A percentile compares a stretch with the other conserved stretches of the same genome.
Evolutionary conservation across 1,139 yeast species (phyloP).

Genomic region (Pneumocystis carinii): DNA sequence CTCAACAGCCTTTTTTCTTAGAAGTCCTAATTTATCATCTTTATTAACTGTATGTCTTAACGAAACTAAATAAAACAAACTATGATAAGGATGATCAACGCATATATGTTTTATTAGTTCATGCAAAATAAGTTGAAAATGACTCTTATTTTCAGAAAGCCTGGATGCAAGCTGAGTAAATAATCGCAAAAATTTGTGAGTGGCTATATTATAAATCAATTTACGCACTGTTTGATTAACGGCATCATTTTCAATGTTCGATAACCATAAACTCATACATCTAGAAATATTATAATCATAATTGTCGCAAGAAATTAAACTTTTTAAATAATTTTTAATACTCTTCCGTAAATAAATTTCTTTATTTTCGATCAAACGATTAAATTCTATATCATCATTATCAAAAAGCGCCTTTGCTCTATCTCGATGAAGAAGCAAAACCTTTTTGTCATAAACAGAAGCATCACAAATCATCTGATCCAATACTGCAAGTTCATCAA

Average conservation of each 20-base stretch:
- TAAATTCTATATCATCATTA: constrained; percentile 28
- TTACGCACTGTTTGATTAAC: constrained; percentile 19
- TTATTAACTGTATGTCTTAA: constrained; percentile 11
- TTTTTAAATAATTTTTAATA: constrained; percentile 42
- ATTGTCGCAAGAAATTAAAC: constrained; percentile 34
- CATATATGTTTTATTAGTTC: constrained; percentile 38
- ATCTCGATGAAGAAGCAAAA: background rate
- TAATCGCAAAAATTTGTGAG: constrained; percentile 60
- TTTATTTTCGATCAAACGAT: constrained; percentile 31
- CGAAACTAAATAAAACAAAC: constrained; percentile 49
- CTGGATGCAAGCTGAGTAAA: constrained; percentile 70
- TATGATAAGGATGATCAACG: constrained; percentile 58
- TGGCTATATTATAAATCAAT: constrained; percentile 36
- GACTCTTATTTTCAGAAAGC: constrained; percentile 33
- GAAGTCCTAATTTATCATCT: constrained; percentile 8
- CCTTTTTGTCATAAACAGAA: constrained; percentile 1
- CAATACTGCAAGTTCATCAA: background rate
- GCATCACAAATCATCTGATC: background rate
- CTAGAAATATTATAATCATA: constrained; percentile 51
- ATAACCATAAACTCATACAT: constrained; percentile 78
- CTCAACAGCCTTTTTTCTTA: constrained; percentile 16
- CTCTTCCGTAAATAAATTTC: constrained; percentile 31
- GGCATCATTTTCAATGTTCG: constrained; percentile 34
- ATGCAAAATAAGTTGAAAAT: constrained; percentile 44
- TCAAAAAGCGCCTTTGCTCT: background rate